These are phyloP conservation scores for Fusarium sp. DNA, from an alignment of 2,329 filamentous ascomycete genomes.

Conservation along the genomic window DNA sequence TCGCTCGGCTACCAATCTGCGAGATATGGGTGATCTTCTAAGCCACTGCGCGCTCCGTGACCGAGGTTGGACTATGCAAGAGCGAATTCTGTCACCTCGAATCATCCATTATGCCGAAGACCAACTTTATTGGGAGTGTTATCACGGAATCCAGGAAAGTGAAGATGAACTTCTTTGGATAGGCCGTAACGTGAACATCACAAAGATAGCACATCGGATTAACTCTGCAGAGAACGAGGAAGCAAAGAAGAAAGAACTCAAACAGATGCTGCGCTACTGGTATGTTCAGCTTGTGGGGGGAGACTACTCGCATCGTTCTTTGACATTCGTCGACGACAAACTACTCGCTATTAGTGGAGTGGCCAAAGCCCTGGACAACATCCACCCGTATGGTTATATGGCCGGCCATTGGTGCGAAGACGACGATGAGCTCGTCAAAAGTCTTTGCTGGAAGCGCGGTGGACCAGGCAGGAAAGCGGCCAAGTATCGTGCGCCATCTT, in stretches of 20 bases:
- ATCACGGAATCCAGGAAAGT: background rate
- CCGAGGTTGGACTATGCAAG: conserved; percentile 4
- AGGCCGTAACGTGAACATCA: background rate
- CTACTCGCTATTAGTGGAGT: background rate
- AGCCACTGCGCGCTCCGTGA: background rate
- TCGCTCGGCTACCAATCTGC: background rate
- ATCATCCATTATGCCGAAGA: conserved; percentile 3
- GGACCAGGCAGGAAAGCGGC: background rate
- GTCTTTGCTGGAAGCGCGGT: background rate
- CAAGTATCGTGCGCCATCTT: background rate
- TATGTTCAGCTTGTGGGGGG: background rate
- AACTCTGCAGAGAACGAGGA: background rate
- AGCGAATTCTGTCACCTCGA: background rate
- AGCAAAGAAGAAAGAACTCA: background rate
- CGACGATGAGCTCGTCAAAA: background rate
- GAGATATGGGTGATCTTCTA: background rate
- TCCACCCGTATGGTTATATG: background rate
- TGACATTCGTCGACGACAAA: background rate
- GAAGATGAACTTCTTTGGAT: background rate
- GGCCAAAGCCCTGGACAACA: background rate
- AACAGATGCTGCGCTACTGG: background rate
- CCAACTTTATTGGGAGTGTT: conserved; percentile 7
- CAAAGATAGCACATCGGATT: background rate
- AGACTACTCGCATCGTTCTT: background rate
- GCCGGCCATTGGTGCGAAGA: conserved; percentile 1